Percentiles rank a stretch among this genome's conserved stretches.
These are phyloP conservation scores for Luzula sylvatica DNA, from an alignment of 176 grass and related monocot genomes.

Conservation along the genomic window DNA sequence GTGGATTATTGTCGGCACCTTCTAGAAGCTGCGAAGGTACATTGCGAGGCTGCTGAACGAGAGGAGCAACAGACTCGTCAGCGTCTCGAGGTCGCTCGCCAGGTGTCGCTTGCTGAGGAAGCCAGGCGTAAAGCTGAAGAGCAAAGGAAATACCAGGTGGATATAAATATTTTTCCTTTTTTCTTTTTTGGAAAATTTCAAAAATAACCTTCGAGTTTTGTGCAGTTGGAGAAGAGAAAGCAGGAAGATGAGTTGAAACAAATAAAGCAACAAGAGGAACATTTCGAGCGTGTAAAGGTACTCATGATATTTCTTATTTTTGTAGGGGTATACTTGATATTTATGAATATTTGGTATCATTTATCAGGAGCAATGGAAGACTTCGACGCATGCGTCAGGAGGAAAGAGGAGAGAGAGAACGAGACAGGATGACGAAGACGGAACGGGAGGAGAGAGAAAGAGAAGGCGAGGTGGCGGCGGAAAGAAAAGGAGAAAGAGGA, in stretches of 20 bases:
- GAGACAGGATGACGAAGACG: constrained; percentile 73
- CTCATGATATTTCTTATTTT: constrained; percentile 7
- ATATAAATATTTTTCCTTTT: background rate
- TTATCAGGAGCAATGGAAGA: constrained; percentile 84
- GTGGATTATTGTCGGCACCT: constrained; percentile 95
- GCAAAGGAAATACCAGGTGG: constrained; percentile 80
- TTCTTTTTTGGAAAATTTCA: background rate
- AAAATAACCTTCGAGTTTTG: background rate
- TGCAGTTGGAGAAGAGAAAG: constrained; percentile 82
- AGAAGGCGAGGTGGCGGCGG: constrained; percentile 45
- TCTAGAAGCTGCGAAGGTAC: constrained; percentile 90
- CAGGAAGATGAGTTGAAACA: constrained; percentile 96
- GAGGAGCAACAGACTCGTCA: constrained; percentile 90
- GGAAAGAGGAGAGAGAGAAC: constrained; percentile 75
- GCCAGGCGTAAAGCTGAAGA: constrained; percentile 85
- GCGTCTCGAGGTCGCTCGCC: constrained; percentile 80
- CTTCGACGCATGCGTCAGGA: constrained; percentile 43
- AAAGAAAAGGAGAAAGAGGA: constrained; percentile 71
- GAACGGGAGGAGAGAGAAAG: constrained; percentile 44
- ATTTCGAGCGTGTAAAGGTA: constrained; percentile 94
- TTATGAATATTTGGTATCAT: background rate
- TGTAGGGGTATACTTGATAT: background rate
- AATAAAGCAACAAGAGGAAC: constrained; percentile 82
- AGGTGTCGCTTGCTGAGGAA: constrained; percentile 89
- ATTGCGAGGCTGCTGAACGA: constrained; percentile 80